A percentile compares a stretch with the other conserved stretches of the same genome.
Evolutionary conservation across 768 basidiomycete genomes (phyloP).

Genomic region (Leccinum rimulosum): DNA sequence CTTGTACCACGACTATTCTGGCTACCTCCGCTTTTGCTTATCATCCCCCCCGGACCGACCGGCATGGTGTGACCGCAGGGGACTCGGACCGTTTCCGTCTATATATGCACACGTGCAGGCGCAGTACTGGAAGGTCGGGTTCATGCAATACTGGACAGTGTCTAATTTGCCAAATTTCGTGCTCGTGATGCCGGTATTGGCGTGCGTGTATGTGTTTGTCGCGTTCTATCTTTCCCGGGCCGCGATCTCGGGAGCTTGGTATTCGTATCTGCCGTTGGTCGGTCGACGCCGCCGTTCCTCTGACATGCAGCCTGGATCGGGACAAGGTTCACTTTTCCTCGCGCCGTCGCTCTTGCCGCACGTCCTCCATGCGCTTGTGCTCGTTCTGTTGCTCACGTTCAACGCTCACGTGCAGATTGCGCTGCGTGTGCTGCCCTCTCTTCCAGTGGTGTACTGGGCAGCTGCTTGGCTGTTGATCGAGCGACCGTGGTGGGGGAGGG

Average conservation of each 20-base stretch:
- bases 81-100: conserved; percentile 45
- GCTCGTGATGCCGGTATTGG: conserved; percentile 69
- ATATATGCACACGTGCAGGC: conserved; percentile 82
- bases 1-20: conserved; percentile 62
- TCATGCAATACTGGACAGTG: conserved; percentile 82
- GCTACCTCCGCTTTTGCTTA: conserved; percentile 69
- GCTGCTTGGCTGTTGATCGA: conserved; percentile 64
- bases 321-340: conserved; percentile 27
- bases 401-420: conserved; percentile 86
- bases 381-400: conserved; percentile 66
- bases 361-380: conserved; percentile 66
- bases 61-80: conserved; percentile 59
- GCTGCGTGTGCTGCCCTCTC: conserved; percentile 69
- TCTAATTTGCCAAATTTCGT: conserved; percentile 88
- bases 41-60: conserved; percentile 20
- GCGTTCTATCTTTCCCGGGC: conserved; percentile 22
- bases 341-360: conserved; percentile 57
- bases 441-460: conserved; percentile 86
- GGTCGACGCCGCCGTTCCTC: not conserved
- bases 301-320: not conserved
- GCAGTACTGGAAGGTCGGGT: conserved; percentile 83
- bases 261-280: not conserved
- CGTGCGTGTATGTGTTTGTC: conserved; percentile 39
- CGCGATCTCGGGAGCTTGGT: not conserved
- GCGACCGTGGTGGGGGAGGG: conserved; percentile 44